Evolutionary conservation across 2,329 filamentous ascomycete species (phyloP).

Genomic region (Diaporthe ampelina): DNA sequence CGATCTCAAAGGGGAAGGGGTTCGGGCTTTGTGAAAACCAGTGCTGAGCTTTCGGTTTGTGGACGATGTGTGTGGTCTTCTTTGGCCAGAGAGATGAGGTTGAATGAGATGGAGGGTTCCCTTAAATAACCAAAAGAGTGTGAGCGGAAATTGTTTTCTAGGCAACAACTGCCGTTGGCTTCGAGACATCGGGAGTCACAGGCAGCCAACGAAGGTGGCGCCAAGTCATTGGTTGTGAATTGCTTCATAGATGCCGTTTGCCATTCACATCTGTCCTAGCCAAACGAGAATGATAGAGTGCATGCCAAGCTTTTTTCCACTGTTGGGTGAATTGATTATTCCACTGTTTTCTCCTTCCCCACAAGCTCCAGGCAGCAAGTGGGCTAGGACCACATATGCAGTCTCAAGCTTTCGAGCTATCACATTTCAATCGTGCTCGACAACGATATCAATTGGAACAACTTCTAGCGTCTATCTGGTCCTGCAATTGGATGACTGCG

Average conservation of each 20-base stretch:
- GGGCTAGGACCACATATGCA: neutral
- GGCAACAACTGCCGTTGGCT: conserved; percentile 1
- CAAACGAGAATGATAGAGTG: neutral
- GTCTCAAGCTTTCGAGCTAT: neutral
- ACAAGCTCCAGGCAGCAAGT: conserved; percentile 7
- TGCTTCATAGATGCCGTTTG: neutral
- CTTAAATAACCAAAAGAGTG: no score
- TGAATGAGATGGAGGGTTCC: no score
- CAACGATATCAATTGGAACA: neutral
- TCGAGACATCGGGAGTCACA: neutral
- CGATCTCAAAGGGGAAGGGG: neutral
- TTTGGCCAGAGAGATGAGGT: neutral
- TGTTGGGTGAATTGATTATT: neutral
- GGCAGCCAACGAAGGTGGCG: neutral
- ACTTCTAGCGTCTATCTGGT: no score
- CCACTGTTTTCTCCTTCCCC: no score
- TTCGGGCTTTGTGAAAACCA: neutral
- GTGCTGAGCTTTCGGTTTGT: neutral
- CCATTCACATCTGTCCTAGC: neutral
- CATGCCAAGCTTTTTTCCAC: neutral
- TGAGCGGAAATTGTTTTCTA: neutral
- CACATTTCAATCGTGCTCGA: neutral
- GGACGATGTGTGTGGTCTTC: neutral
- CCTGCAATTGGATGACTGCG: no score
- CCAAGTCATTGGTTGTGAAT: neutral